These are phyloP conservation scores for Hanseniaspora occidentalis DNA, from an alignment of 805 yeast genomes.

Conservation along the genomic window DNA sequence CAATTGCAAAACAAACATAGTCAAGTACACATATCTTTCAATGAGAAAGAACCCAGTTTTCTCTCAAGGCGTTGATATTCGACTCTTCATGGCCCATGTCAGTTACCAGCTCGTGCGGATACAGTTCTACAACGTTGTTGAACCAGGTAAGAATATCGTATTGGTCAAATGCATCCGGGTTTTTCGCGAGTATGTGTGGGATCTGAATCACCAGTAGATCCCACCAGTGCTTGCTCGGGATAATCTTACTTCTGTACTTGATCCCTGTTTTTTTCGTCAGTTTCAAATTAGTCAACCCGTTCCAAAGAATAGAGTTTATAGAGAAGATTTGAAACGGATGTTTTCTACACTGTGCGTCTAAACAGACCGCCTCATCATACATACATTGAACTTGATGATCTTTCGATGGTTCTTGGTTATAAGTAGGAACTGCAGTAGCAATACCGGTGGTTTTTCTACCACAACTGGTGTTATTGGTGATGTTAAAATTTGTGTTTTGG, in stretches of 20 bases:
- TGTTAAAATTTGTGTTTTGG: neutral
- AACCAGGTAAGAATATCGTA: conserved; percentile 19
- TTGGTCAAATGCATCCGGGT: conserved; percentile 12
- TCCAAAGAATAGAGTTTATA: conserved; percentile 14
- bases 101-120: conserved; percentile 12
- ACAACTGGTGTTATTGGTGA: neutral
- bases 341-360: conserved; percentile 14
- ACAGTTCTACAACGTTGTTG: conserved; percentile 13
- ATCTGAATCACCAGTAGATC: conserved; percentile 17
- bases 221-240: conserved; percentile 26
- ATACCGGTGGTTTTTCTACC: too few species aligned
- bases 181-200: conserved; percentile 11
- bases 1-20: neutral
- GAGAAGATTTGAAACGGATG: conserved; percentile 20
- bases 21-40: neutral
- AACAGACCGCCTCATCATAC: conserved; percentile 16
- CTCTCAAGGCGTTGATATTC: neutral
- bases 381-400: too few species aligned
- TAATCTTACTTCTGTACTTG: conserved; percentile 16
- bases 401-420: too few species aligned
- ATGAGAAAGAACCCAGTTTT: neutral
- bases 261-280: conserved; percentile 19
- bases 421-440: too few species aligned
- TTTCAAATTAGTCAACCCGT: conserved; percentile 17
- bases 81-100: neutral